A percentile compares a stretch with the other conserved stretches of the same genome.
Conservation (phyloP, 2,329 filamentous ascomycete genomes). For the Ceratocystis variospora region DNA sequence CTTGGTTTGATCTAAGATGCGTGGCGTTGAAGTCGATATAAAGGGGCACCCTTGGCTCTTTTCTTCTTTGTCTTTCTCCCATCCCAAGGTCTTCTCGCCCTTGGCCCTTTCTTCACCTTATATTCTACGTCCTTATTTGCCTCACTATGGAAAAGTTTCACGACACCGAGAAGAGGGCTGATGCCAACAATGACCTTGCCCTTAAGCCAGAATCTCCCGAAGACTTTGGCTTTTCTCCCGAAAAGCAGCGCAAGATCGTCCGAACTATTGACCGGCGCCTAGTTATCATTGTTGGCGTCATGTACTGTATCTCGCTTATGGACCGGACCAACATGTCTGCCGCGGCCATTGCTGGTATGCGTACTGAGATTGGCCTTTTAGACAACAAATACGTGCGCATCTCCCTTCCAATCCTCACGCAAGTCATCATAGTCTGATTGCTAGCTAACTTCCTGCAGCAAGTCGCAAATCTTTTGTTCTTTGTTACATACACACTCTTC, state of each 20-base stretch:
- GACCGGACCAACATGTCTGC: conserved; percentile 65
- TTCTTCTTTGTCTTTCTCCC: not conserved
- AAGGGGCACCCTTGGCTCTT: not conserved
- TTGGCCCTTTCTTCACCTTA: too few species aligned
- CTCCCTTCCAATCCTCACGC: not conserved
- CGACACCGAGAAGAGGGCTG: conserved; percentile 20
- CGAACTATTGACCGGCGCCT: conserved; percentile 53
- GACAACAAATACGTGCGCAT: conserved; percentile 34
- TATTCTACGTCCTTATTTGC: not conserved
- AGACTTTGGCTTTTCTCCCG: conserved; percentile 38
- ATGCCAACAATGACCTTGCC: conserved; percentile 9
- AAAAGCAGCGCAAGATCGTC: conserved; percentile 55
- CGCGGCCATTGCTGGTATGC: conserved; percentile 56
- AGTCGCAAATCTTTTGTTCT: conserved; percentile 58
- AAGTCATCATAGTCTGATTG: not conserved
- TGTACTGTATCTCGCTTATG: conserved; percentile 67
- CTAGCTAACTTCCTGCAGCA: not conserved
- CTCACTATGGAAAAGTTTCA: conserved; percentile 3
- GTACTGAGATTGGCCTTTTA: conserved; percentile 33
- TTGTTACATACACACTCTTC: conserved; percentile 57
- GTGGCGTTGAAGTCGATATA: not conserved
- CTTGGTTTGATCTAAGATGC: not conserved
- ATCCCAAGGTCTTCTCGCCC: too few species aligned
- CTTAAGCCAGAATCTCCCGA: conserved; percentile 15
- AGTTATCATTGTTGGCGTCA: conserved; percentile 45